Base-by-base conservation (phyloP, 2,329 filamentous ascomycete genomes). In the Sporothrix euskadiensis region DNA sequence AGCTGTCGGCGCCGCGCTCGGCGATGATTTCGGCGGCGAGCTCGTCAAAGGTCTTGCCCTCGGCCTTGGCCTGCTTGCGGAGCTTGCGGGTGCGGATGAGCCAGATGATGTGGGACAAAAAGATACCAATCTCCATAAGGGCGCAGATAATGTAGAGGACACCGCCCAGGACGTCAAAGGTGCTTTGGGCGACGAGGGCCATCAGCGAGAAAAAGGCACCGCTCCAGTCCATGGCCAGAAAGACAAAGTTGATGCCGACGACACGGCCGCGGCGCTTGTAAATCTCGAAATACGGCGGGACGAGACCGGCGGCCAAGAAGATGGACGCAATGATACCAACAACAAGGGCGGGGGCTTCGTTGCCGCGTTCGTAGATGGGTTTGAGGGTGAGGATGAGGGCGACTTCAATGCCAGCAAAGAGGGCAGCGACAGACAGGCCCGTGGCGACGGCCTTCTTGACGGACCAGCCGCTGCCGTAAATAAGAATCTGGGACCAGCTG, bases 121-220 rank as follows among this genome's bases (percentile, higher is more conserved):
- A 89, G 72, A 91, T 90, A 12, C 88, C 89, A 7, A 84, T 80
- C 78, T 91, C 89, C 14, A 91, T 83, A 3, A 85, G 59, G 73
- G 88, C 83, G 74, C 88, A 88, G 8, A 88, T 80, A 69, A 89
- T 87, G 77, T 91, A 91, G 74, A 89, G 79, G 1, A 88, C 83
- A 0, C 88, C 88, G 3, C 88, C 89, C 0, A 91, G 80, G 4
- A 88, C 80, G 77, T 91, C 89, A 76, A 91, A 90, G 1, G 84
- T 86, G 32, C 87, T 84, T 77, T 91, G 88, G 0, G 86, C 88
- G 61, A 86, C 88, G 10, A 90, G 80, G 1, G 89, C 88, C 83
- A 91, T 85, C 30, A 91, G 83, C 0, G 88, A 90, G 79, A 91
- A 90, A 73, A 91, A 84, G 0, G 88, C 89, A 1, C 89, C 89